Percentiles rank a stretch among this genome's conserved stretches.
phyloP scores from a whole-genome alignment of 768 basidiomycete species.

The Suillus ampliporus region DNA sequence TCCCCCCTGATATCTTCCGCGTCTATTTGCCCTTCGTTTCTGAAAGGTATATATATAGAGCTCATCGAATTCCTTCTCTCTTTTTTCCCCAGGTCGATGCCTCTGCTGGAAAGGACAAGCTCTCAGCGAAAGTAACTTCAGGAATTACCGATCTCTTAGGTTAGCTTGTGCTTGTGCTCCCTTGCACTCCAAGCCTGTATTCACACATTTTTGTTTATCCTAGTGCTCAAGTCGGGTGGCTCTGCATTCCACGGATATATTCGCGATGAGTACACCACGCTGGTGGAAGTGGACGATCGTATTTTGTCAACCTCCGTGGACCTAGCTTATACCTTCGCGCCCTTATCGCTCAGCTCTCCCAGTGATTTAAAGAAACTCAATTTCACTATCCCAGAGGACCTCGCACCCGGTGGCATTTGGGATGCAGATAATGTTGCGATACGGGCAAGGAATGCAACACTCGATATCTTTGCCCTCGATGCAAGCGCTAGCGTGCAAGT shows the following conservation, averaged over 20 bases:
- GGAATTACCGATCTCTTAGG: conserved; percentile 85
- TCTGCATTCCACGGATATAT: conserved; percentile 84
- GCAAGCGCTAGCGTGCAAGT: conserved; percentile 94
- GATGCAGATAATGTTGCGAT: conserved; percentile 58
- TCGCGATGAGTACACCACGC: conserved; percentile 88
- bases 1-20: not conserved
- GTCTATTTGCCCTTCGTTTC: not conserved
- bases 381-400: conserved; percentile 46
- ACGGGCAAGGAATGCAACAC: conserved; percentile 63
- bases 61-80: conserved; percentile 3
- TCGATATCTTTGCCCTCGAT: conserved; percentile 84
- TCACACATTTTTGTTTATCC: not conserved
- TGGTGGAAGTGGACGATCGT: conserved; percentile 82
- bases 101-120: conserved; percentile 61
- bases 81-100: conserved; percentile 61
- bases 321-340: conserved; percentile 67
- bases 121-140: conserved; percentile 64
- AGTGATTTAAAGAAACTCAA: conserved; percentile 57
- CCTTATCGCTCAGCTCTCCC: conserved; percentile 52
- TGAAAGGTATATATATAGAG: conserved; percentile 13
- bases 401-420: conserved; percentile 59
- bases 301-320: conserved; percentile 92
- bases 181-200: conserved; percentile 27
- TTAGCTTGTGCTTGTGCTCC: conserved; percentile 38
- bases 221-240: conserved; percentile 90